These are phyloP conservation scores for Hypoxylon intermedium DNA, from an alignment of 495 filamentous ascomycete genomes.

Conservation along the genomic window DNA sequence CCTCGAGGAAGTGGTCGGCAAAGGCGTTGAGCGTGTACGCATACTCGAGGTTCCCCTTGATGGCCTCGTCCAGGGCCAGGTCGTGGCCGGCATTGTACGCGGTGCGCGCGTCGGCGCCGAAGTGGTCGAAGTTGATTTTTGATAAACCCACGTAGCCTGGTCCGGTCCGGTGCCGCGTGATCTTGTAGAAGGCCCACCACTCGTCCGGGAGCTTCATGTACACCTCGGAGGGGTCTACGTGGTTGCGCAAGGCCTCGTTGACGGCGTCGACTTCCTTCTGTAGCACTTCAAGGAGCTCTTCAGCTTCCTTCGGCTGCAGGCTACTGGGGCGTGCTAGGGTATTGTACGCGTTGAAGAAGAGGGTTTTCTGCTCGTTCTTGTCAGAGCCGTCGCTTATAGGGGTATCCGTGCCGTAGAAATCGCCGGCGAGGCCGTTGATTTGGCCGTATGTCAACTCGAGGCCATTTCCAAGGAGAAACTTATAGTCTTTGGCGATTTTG, in stretches of 20 bases:
- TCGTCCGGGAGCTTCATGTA: neutral
- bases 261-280: neutral
- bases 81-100: constrained; percentile 35
- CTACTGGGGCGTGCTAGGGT: neutral
- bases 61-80: constrained; percentile 19
- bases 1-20: constrained; percentile 39
- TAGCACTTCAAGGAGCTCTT: neutral
- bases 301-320: neutral
- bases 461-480: constrained; percentile 6
- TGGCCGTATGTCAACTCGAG: constrained; percentile 31
- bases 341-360: neutral
- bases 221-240: neutral
- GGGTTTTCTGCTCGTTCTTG: neutral
- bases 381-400: constrained; percentile 20
- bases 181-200: neutral
- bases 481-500: neutral
- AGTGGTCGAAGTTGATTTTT: constrained; percentile 33
- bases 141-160: constrained; percentile 25
- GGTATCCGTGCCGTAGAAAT: constrained; percentile 27
- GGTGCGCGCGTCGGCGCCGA: constrained; percentile 28
- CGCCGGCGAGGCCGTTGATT: constrained; percentile 34
- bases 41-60: constrained; percentile 5
- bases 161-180: neutral
- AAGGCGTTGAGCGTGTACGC: constrained; percentile 40
- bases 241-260: neutral